Evolutionary conservation across 2,329 filamentous ascomycete species (phyloP), one percentile per base, ranked within the genome.

Genomic region (Colletotrichum euphorbiae): DNA sequence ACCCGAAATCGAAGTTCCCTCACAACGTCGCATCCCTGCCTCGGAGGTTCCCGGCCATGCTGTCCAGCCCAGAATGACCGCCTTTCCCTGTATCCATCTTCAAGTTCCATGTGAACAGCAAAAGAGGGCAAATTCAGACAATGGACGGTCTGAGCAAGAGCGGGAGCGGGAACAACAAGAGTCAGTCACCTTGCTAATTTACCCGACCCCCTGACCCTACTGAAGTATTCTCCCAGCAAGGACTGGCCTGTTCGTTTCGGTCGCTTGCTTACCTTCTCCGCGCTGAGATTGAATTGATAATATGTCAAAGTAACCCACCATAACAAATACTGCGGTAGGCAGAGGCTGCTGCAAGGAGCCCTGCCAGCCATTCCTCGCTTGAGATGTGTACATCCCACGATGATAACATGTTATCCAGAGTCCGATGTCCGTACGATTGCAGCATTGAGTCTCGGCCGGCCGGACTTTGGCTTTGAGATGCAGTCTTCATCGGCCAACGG

Each of bases 111-210:
- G 45, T 43, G 24, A n/a, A 33, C 7, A 19, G 24, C 15, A 5
- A 28, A 60, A 64, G 40, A 24, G 24, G 55, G 55, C 46, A 51
- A 52, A 28, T 28, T 38, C 12, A 28, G 46, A 52, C 17, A 33
- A 24, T 7, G 12, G 11, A 15, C 46, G 24, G 15, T 43, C 54
- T 36, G 24, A 21, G 51, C 42, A 13, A 52, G 46, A 52, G 45
- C 45, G 62, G 24, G 24, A 24, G 24, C 43, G 55, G 51, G 55
- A 50, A 50, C 19, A 48, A 57, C 19, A 48, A 57, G 51, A 63
- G 60, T 56, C 60, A 57, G 43, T 63, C 15, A 38, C 31, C 42
- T 48, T n/a, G 59, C 51, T 48, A 38, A 62, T 40, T 40, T 55
- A 52, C 42, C 50, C 31, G 51, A 8, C 1, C 28, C 28, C 50